Evolutionary conservation across 805 yeast species (phyloP).

Genomic region (Kodamaea laetipori): DNA sequence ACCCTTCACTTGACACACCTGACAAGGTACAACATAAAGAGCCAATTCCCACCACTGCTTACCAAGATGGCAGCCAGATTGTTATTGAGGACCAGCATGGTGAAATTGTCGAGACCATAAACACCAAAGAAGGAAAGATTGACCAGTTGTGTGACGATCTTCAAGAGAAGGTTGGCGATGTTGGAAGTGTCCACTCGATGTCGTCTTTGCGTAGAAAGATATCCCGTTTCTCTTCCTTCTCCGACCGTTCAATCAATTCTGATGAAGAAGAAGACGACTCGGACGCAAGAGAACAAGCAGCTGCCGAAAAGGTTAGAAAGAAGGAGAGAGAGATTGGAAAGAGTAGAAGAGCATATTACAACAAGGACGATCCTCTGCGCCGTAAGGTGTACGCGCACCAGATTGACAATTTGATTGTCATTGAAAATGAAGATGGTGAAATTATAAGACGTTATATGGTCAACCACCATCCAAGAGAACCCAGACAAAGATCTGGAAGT

Average conservation of each 20-base stretch:
- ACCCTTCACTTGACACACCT: conserved; percentile 4
- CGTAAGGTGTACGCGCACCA: conserved; percentile 69
- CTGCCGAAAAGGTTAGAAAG: conserved; percentile 15
- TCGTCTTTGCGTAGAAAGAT: conserved; percentile 41
- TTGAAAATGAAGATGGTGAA: conserved; percentile 93
- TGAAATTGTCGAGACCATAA: conserved; percentile 66
- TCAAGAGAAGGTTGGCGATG: conserved; percentile 5
- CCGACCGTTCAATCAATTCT: conserved; percentile 21
- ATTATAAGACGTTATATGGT: conserved; percentile 78
- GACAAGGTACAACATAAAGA: conserved; percentile 9
- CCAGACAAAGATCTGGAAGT: conserved; percentile 36
- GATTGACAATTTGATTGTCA: conserved; percentile 72
- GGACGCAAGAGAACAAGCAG: conserved; percentile 1
- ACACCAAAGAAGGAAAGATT: conserved; percentile 18
- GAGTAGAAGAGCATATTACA: conserved; percentile 26
- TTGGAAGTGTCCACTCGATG: conserved; percentile 40
- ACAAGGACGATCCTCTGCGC: conserved; percentile 32
- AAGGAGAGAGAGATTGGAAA: not conserved
- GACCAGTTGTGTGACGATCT: conserved; percentile 21
- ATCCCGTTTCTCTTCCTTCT: conserved; percentile 36
- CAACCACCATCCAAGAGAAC: conserved; percentile 49
- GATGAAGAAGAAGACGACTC: conserved; percentile 13
- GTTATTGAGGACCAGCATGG: conserved; percentile 85
- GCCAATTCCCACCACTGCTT: conserved; percentile 37
- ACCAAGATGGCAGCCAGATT: conserved; percentile 66